Conservation (phyloP, 495 filamentous ascomycete genomes). For the Talaromyces ruber region DNA sequence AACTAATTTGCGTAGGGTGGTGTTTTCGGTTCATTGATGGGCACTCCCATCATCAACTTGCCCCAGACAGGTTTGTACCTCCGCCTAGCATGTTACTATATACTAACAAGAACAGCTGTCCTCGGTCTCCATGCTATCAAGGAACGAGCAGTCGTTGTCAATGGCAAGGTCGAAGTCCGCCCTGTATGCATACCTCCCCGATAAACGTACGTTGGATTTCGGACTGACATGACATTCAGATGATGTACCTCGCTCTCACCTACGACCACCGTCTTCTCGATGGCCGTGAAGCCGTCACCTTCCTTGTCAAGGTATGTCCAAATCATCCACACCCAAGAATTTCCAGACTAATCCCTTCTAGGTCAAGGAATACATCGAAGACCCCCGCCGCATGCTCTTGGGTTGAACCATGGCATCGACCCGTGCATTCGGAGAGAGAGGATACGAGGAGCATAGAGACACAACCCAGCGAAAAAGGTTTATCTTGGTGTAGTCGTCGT, state of each 20-base stretch:
- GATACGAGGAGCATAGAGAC: background rate
- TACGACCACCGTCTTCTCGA: conserved; percentile 96
- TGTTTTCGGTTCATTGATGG: conserved; percentile 80
- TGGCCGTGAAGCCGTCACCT: conserved; percentile 92
- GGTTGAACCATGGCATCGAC: conserved; percentile 21
- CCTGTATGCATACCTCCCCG: conserved; percentile 45
- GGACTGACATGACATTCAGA: conserved; percentile 36
- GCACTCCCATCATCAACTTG: conserved; percentile 98
- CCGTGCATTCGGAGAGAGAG: background rate
- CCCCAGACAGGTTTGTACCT: conserved; percentile 65
- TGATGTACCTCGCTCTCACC: conserved; percentile 98
- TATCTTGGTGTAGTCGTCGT: background rate
- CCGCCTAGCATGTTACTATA: background rate
- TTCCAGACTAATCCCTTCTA: conserved; percentile 12
- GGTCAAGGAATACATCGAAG: conserved; percentile 96
- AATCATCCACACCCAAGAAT: background rate
- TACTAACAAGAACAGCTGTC: conserved; percentile 50
- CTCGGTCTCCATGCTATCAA: conserved; percentile 97
- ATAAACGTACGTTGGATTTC: conserved; percentile 6
- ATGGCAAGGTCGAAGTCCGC: conserved; percentile 87
- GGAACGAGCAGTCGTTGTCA: conserved; percentile 80
- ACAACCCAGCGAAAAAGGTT: background rate
- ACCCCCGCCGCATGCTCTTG: conserved; percentile 86
- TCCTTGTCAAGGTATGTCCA: conserved; percentile 72
- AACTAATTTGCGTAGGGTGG: conserved; percentile 39